These are phyloP conservation scores for Fusarium tupiense DNA, from an alignment of 2,329 filamentous ascomycete genomes.

Conservation along the genomic window DNA sequence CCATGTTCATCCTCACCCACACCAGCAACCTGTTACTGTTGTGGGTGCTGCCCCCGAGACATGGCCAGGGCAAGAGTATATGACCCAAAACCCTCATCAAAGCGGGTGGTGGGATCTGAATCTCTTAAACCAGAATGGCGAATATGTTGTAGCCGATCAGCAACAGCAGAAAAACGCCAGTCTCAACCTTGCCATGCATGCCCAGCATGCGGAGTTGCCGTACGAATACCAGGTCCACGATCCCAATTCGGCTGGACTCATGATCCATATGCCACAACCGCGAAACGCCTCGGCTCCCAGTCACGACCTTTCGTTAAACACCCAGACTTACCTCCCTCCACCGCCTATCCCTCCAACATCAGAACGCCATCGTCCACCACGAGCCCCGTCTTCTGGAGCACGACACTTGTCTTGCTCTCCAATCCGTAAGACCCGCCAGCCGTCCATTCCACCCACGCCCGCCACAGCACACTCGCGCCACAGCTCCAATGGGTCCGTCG, in stretches of 20 bases:
- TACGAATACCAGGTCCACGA: conserved; percentile 52
- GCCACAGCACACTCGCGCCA: conserved; percentile 50
- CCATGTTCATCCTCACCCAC: conserved; percentile 7
- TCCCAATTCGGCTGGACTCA: conserved; percentile 53
- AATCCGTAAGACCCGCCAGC: conserved; percentile 55
- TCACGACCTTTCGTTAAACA: conserved; percentile 46
- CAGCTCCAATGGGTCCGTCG: conserved; percentile 52
- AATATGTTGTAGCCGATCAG: conserved; percentile 38
- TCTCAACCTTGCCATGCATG: conserved; percentile 54
- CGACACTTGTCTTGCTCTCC: conserved; percentile 56
- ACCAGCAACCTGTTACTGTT: conserved; percentile 31
- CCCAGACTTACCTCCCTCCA: conserved; percentile 50
- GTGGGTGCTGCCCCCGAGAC: conserved; percentile 30
- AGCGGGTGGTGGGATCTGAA: conserved; percentile 48
- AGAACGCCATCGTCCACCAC: conserved; percentile 58
- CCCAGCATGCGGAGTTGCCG: conserved; percentile 52
- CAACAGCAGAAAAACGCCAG: conserved; percentile 50
- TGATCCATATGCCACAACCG: conserved; percentile 65
- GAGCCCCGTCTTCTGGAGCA: conserved; percentile 64
- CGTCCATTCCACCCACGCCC: conserved; percentile 54
- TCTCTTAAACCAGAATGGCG: conserved; percentile 43
- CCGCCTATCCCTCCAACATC: conserved; percentile 44
- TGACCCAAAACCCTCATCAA: conserved; percentile 37
- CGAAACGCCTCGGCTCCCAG: conserved; percentile 50
- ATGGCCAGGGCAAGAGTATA: conserved; percentile 44